Base-by-base conservation (phyloP, 2,329 filamentous ascomycete species). In the Atkinsonella hypoxylon region DNA sequence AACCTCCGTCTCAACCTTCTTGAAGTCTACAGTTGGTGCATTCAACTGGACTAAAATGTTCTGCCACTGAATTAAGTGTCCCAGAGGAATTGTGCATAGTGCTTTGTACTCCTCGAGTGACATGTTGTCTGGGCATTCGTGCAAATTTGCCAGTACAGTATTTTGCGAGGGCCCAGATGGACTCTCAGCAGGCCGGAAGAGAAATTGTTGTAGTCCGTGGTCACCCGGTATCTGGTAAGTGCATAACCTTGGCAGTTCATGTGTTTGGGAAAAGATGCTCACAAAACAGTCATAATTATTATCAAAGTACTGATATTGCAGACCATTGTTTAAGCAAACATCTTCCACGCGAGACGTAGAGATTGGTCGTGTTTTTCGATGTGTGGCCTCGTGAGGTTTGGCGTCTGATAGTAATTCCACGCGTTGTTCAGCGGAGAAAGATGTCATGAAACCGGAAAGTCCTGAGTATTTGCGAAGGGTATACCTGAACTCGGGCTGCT, bases 41-140 rank as follows among this genome's bases (percentile, higher is more conserved):
- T 56, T 53, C 1, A 62, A 54, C 15, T 62, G 58, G 0, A 36
- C 52, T 2, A 62, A 40, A 1, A 60, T 54, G 13, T 50, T 60
- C 39, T 55, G 50, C 61, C 59, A 62, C 32, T 54, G 51, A 1
- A 57, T 51, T 0, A 45, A 40, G 22, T 55, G 47, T 1, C 61
- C 58, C 1, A 51, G 55, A 0, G 53, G 56, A 0, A 62, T 17
- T 1, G 31, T 32, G 26, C 48, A 45, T 6, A 61, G 10, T 1
- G 71, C 66, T 47, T 76, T 74, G 58, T 72, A 83, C 49, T 85
- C 78, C 0, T 74, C 70, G 0, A 79, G 52, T 0, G 72, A 67
- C 50, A 85, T 64, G 20, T 70, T 57, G 0, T 51, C 11, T 0
- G 80, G 77, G 46, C 78, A 81, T 0, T 60, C 47, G 0, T 56